Conservation (phyloP, 768 basidiomycete genomes). For the Xerocomus spinulosus region DNA sequence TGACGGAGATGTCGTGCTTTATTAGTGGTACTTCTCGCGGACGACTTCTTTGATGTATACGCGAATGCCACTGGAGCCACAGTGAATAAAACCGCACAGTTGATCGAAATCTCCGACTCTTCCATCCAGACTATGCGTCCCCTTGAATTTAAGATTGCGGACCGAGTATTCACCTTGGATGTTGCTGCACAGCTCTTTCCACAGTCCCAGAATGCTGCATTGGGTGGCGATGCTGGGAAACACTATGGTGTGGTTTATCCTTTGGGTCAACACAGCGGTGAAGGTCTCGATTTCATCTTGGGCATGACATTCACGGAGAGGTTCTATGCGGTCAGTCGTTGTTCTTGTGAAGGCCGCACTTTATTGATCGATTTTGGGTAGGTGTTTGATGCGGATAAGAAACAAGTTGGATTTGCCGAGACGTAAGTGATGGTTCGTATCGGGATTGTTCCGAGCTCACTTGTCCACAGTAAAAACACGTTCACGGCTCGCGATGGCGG, state of each 20-base stretch:
- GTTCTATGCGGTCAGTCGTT: not conserved
- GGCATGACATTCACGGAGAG: not conserved
- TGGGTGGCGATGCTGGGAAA: not conserved
- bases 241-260: not conserved
- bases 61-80: conserved; percentile 8
- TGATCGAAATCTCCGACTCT: conserved; percentile 10
- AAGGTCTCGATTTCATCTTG: not conserved
- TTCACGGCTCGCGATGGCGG: too few relatives aligned
- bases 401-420: not conserved
- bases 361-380: not conserved
- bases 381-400: not conserved
- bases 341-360: not conserved
- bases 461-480: not conserved
- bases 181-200: not conserved
- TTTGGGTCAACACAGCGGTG: too few relatives aligned
- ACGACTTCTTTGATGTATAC: conserved; percentile 10
- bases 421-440: not conserved
- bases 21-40: conserved; percentile 4
- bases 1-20: not conserved
- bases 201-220: not conserved
- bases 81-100: not conserved
- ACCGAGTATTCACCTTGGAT: not conserved
- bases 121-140: conserved; percentile 8
- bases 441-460: not conserved
- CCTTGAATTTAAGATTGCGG: conserved; percentile 1